Base-by-base conservation (phyloP, 371 early-diverging fungal species). In the Rozella allomycis region DNA sequence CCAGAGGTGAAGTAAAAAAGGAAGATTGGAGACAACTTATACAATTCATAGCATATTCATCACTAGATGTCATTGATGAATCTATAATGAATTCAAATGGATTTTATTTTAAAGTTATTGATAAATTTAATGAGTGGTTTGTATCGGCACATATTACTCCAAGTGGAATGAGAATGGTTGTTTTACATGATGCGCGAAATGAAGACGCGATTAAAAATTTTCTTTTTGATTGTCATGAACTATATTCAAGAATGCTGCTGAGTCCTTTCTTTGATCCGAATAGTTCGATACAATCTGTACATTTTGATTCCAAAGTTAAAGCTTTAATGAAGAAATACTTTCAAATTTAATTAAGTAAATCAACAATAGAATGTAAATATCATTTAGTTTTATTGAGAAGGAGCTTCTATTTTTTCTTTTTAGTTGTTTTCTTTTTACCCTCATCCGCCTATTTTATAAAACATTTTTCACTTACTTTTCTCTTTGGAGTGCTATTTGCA, bases 61-160 rank as follows among this genome's bases (percentile, higher is more conserved):
- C 90, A 11, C 65, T 94, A 25, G 94, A 94, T 54, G 64, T 87
- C 21, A 78, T 93, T 8, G 91, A 90, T 40, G 94, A 88, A 43
- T 60, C 75, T 17, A 74, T 75, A 45, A 83, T 80, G 82, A 65
- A 54, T 28, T 76, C 78, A 16, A 76, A 60, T 33, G 61, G 72
- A 23, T 74, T 76, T 81, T 90, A 84, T 46, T 58, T 91, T 25
- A 87, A 84, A 45, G 67, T 77, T 1, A 73, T 94, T 30, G 94
- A 94, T 53, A 67, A 76, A 43, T 87, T 82, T 57, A 88, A 87
- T 41, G 90, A 94, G 40, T 76, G 72, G 57, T 69, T 63, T 41
- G 76, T 90, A 8, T 81, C 86, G 4, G 81, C 81, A 4, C 88
- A 81, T 46, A 77, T 91, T 6, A 70, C 85, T 3, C 75, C 90